These are phyloP conservation scores for Yamadazyma atmosphaerica DNA, from an alignment of 1,139 yeast genomes.

Conservation along the genomic window DNA sequence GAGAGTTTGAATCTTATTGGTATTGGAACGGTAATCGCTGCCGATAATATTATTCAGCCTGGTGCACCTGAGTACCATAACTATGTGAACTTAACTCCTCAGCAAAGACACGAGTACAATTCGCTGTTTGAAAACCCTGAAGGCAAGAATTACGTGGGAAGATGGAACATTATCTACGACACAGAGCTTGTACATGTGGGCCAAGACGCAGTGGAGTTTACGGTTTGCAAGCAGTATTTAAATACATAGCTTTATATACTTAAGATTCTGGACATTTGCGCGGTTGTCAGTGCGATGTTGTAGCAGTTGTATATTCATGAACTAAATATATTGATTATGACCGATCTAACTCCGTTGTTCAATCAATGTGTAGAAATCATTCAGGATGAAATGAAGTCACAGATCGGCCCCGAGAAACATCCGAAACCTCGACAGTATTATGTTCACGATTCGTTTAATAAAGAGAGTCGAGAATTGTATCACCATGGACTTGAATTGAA, in stretches of 20 bases:
- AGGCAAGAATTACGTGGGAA: slow-evolving; percentile 33
- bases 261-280: no score
- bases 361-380: slow-evolving; percentile 48
- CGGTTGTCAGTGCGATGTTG: neutral
- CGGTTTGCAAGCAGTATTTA: slow-evolving; percentile 19
- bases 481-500: slow-evolving; percentile 38
- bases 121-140: slow-evolving; percentile 22
- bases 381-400: slow-evolving; percentile 25
- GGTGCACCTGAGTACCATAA: slow-evolving; percentile 43
- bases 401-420: neutral
- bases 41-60: slow-evolving; percentile 37
- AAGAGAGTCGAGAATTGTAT: slow-evolving; percentile 51
- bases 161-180: slow-evolving; percentile 47
- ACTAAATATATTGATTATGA: slow-evolving; percentile 18
- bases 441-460: slow-evolving; percentile 51
- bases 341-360: slow-evolving; percentile 55
- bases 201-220: slow-evolving; percentile 34
- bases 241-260: slow-evolving; percentile 1
- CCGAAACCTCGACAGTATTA: slow-evolving; percentile 10
- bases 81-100: slow-evolving; percentile 41
- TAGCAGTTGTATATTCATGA: neutral
- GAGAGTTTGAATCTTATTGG: slow-evolving; percentile 42
- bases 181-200: slow-evolving; percentile 22
- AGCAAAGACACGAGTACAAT: slow-evolving; percentile 33
- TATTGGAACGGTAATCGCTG: slow-evolving; percentile 41